Evolutionary conservation across 2,329 filamentous ascomycete genomes (phyloP).

Genomic region (Colletotrichum musicola): DNA sequence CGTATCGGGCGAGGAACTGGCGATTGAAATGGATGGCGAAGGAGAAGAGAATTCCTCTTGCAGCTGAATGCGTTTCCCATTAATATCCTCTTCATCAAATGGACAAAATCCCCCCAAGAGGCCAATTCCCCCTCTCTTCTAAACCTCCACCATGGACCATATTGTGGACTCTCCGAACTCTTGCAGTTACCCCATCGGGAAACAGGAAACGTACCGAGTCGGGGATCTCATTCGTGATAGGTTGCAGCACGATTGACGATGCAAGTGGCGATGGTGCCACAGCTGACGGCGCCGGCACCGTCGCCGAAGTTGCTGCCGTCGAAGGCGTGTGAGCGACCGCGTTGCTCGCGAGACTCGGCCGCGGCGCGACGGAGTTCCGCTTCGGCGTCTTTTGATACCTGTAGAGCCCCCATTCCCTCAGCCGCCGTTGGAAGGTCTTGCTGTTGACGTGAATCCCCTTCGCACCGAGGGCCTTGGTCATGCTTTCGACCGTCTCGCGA

Average conservation of each 20-base stretch:
- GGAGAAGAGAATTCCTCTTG: neutral
- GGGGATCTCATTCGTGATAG: constrained; percentile 24
- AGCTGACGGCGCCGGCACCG: neutral
- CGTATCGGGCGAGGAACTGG: too few species aligned
- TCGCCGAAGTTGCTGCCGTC: neutral
- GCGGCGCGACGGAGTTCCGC: neutral
- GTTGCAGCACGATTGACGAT: neutral
- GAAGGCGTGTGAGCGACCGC: neutral
- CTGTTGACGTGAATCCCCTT: constrained; percentile 23
- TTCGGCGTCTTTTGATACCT: constrained; percentile 20
- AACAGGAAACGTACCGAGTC: constrained; percentile 31
- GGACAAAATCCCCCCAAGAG: neutral
- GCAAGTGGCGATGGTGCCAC: constrained; percentile 1
- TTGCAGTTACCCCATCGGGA: constrained; percentile 35
- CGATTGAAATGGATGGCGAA: neutral
- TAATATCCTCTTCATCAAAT: neutral
- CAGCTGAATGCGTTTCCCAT: neutral
- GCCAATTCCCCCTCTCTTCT: neutral
- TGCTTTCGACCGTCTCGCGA: constrained; percentile 33
- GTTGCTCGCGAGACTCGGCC: neutral
- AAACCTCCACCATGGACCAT: constrained; percentile 15
- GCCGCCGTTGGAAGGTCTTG: constrained; percentile 23
- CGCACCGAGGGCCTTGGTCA: constrained; percentile 24
- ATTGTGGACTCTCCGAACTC: constrained; percentile 20
- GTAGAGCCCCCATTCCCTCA: constrained; percentile 27